Evolutionary conservation across 257 asterid genomes (phyloP).

Genomic region (Solanum neorickii): DNA sequence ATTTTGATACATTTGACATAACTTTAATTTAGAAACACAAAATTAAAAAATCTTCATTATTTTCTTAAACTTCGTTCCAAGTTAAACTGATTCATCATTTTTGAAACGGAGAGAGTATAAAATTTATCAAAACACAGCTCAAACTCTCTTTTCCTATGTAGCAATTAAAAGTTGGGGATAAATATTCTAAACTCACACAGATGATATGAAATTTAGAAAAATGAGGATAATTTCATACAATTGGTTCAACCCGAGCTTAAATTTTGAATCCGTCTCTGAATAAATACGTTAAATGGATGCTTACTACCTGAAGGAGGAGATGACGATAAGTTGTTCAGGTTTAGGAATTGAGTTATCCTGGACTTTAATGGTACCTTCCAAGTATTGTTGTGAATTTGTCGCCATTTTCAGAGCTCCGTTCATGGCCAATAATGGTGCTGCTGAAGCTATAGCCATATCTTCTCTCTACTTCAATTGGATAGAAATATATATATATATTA

Average conservation of each 20-base stretch:
- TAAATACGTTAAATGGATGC: neutral
- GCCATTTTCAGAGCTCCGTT: constrained; percentile 55
- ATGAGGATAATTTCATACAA: neutral
- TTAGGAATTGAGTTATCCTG: constrained; percentile 71
- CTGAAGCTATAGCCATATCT: constrained; percentile 15
- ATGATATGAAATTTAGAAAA: too few relatives aligned
- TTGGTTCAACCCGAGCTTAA: neutral
- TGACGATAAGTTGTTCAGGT: constrained; percentile 64
- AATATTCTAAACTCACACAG: too few relatives aligned
- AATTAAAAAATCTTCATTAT: too few relatives aligned
- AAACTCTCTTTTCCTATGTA: neutral
- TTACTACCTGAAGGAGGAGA: constrained; percentile 89
- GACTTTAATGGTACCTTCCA: constrained; percentile 73
- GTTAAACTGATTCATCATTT: too few relatives aligned
- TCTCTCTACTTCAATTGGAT: neutral
- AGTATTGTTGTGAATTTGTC: constrained; percentile 47
- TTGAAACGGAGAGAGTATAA: too few relatives aligned
- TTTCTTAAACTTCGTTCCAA: too few relatives aligned
- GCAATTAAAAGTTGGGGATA: too few relatives aligned
- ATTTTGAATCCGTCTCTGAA: neutral
- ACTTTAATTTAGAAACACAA: too few relatives aligned
- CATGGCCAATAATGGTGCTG: constrained; percentile 31
- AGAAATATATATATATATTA: too few relatives aligned
- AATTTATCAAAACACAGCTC: neutral
- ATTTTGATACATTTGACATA: too few relatives aligned